These are phyloP conservation scores for Brasenia schreberi DNA, from an alignment of 164 flowering plant genomes.

Conservation along the genomic window DNA sequence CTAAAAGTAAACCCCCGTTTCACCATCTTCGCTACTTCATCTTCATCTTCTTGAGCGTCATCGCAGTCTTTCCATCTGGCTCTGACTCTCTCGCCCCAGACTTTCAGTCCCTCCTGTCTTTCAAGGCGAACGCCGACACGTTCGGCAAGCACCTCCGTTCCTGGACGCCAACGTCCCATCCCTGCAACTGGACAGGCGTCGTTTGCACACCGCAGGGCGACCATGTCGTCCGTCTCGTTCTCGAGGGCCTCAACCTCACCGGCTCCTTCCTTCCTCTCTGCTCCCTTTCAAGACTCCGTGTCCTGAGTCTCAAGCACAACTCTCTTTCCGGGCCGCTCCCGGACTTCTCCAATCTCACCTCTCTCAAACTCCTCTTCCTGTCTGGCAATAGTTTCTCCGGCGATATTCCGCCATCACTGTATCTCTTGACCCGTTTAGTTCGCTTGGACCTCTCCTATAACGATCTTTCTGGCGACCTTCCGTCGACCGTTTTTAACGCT, in stretches of 20 bases:
- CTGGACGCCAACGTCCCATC: conserved; percentile 36
- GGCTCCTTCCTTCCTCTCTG: conserved; percentile 29
- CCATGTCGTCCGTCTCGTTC: conserved; percentile 61
- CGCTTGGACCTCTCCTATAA: conserved; percentile 77
- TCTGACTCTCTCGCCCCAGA: conserved; percentile 21
- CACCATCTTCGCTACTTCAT: background rate
- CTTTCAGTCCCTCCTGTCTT: conserved; percentile 30
- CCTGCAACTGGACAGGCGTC: conserved; percentile 53
- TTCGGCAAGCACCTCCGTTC: conserved; percentile 25
- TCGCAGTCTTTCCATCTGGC: conserved; percentile 6
- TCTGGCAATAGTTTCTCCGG: conserved; percentile 56
- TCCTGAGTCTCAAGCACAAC: conserved; percentile 51
- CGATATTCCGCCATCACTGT: conserved; percentile 30
- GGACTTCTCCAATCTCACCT: conserved; percentile 41
- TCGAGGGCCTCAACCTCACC: conserved; percentile 41
- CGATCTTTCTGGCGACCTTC: conserved; percentile 48
- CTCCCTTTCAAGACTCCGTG: conserved; percentile 42
- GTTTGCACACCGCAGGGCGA: conserved; percentile 26
- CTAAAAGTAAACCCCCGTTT: background rate
- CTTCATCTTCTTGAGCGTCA: conserved; percentile 7
- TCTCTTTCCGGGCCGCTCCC: conserved; percentile 44
- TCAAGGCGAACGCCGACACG: conserved; percentile 46
- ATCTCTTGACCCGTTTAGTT: conserved; percentile 35
- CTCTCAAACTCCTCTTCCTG: conserved; percentile 56
- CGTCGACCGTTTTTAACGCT: conserved; percentile 22